phyloP scores from a whole-genome alignment of 306 rosid species.

The Cucumis melo region DNA sequence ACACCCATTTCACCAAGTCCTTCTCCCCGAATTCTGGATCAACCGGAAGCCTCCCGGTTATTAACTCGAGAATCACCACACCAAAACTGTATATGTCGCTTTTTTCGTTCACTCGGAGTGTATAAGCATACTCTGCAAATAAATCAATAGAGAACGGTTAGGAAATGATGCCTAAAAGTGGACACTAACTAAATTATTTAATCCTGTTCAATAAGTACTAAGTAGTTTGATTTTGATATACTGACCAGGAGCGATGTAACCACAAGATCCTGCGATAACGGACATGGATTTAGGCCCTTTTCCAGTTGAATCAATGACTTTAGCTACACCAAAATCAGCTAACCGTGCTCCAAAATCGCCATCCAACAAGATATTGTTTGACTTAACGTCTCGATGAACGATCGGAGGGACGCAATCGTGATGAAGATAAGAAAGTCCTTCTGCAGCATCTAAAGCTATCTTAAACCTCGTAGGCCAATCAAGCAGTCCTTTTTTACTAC shows the following conservation, averaged over 20 bases:
- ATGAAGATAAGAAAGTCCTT: constrained; percentile 76
- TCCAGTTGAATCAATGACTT: constrained; percentile 60
- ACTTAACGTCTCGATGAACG: constrained; percentile 77
- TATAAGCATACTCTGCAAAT: constrained; percentile 80
- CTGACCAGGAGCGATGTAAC: constrained; percentile 93
- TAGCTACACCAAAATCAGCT: constrained; percentile 91
- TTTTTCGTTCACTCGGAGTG: constrained; percentile 86
- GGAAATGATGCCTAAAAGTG: neutral
- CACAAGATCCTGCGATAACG: constrained; percentile 80
- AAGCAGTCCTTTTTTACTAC: constrained; percentile 43
- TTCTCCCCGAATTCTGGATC: constrained; percentile 89
- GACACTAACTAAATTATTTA: neutral
- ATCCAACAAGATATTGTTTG: constrained; percentile 84
- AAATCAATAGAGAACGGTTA: neutral
- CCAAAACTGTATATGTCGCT: constrained; percentile 93
- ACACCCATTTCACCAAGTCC: constrained; percentile 82
- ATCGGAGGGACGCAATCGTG: constrained; percentile 76
- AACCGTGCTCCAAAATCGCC: constrained; percentile 63
- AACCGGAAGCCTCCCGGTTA: constrained; percentile 53
- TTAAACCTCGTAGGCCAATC: constrained; percentile 91
- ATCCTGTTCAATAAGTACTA: neutral
- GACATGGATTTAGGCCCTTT: constrained; percentile 52
- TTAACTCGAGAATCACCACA: constrained; percentile 73
- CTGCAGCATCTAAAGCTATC: constrained; percentile 77
- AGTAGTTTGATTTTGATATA: neutral